Evolutionary conservation across 164 flowering plant species (phyloP), one percentile per base, ranked within the genome.

Genomic region (Vitis cinerea): DNA sequence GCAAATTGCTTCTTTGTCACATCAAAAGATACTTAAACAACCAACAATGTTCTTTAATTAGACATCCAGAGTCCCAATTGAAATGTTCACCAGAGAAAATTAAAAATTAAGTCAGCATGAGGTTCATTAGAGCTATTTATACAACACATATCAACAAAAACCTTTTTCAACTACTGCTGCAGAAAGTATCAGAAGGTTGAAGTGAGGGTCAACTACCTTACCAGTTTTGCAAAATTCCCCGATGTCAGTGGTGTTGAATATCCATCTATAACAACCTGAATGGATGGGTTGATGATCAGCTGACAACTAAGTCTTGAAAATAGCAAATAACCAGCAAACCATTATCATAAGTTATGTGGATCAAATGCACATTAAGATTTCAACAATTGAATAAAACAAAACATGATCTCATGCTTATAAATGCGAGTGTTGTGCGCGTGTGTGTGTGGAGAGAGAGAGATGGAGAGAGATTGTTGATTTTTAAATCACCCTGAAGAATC

Each of bases 211-310:
- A 79, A 83, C 77, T 86, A 89, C 87, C 90, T 88, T 90, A 94
- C 98, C 98, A 89, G 87, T 85, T 90, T 92, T 58, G 92, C 92
- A 63, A 94, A 90, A 80, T 89, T 94, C 74, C 98, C 98, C 27
- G 97, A 84, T 0, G 98, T 94, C 62, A 94, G 70, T 68, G 98
- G 98, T 30, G 98, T 92, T 73, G 98, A 94, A 81, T 88, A 94
- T 71, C 97, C 98, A 85, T 92, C 98, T 71, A 94, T 19, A 66
- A 86, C 92, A 67, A 92, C 91, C 98, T 94, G 87, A 65, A 79
- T 51, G 64, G 27, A 70, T 15, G 13, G 3, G 37, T 52, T 58
- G 50, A 0, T 27, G 14, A 71, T 71, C 59, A 71, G 68, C 51
- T 52, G 9, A 31, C 61, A 23, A 23, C 27, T 23, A 23, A 23